Conservation (phyloP, 257 asterid species). For the Fraxinus cuspidata region DNA sequence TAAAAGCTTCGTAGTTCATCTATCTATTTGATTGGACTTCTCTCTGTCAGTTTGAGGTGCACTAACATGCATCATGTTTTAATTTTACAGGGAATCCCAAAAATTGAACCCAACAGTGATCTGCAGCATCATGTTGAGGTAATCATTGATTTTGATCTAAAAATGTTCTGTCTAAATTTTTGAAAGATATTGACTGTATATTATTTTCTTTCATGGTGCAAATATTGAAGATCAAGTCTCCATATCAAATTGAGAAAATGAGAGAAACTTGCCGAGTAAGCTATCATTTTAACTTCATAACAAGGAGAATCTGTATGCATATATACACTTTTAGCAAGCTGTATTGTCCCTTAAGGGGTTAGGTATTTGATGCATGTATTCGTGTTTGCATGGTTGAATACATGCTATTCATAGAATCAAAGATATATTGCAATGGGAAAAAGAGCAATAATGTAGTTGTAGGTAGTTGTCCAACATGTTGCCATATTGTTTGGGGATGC, state of each 20-base stretch:
- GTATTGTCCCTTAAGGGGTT: neutral
- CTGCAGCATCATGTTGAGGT: constrained; percentile 95
- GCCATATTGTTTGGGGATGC: constrained; percentile 2
- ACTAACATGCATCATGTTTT: neutral
- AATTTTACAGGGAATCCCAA: constrained; percentile 77
- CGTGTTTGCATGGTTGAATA: constrained; percentile 19
- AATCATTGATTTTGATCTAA: constrained; percentile 26
- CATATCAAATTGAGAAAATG: constrained; percentile 81
- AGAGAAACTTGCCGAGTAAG: constrained; percentile 93
- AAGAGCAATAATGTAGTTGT: neutral
- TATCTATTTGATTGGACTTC: constrained; percentile 1
- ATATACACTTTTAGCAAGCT: constrained; percentile 4
- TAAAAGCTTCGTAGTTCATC: neutral
- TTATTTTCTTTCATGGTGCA: constrained; percentile 30
- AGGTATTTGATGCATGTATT: neutral
- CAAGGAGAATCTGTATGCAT: constrained; percentile 3
- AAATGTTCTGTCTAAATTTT: constrained; percentile 1
- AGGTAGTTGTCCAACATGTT: neutral
- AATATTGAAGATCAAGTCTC: constrained; percentile 76
- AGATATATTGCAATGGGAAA: neutral
- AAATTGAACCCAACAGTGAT: constrained; percentile 87
- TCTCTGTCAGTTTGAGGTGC: constrained; percentile 16
- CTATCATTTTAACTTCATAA: constrained; percentile 26
- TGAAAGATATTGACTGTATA: constrained; percentile 21
- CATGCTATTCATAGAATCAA: neutral